Percentiles rank a stretch among this genome's conserved stretches.
Conservation (phyloP, 2,329 filamentous ascomycete species). For the Chrysoporthe puriensis region DNA sequence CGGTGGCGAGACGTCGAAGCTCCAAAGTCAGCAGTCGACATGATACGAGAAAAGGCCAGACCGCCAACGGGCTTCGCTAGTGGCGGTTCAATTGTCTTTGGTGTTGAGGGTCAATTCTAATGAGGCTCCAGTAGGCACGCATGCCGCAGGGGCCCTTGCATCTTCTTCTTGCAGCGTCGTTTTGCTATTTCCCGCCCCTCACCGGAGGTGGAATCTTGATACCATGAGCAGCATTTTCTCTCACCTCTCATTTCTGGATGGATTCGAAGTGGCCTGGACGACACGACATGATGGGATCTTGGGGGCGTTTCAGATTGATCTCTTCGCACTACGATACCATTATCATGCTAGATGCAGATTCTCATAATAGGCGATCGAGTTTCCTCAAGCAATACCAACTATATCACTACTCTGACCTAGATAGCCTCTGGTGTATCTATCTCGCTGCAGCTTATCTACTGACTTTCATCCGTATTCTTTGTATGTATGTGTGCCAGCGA, state of each 20-base stretch:
- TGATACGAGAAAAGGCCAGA: constrained; percentile 1
- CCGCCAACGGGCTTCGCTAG: constrained; percentile 14
- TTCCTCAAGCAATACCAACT: background rate
- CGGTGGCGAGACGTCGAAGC: constrained; percentile 51
- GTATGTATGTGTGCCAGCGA: background rate
- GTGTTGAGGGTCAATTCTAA: background rate
- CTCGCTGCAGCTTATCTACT: background rate
- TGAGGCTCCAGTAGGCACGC: background rate
- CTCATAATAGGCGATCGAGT: background rate
- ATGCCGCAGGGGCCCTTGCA: background rate
- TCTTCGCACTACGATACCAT: constrained; percentile 22
- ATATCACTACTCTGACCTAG: background rate
- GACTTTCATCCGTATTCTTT: background rate
- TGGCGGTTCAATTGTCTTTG: background rate
- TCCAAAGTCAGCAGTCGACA: constrained; percentile 38
- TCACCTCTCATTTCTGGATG: constrained; percentile 3
- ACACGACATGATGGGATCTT: background rate
- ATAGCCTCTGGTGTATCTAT: background rate
- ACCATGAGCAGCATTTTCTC: constrained; percentile 3
- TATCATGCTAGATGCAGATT: constrained; percentile 3
- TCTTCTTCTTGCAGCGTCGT: background rate
- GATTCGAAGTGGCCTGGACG: background rate
- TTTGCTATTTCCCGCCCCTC: background rate
- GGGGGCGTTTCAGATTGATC: constrained; percentile 18
- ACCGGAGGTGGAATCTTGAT: background rate